These are phyloP conservation scores for Nitzschia putrida DNA, from an alignment of 108 stramenopile genomes.

Conservation along the genomic window DNA sequence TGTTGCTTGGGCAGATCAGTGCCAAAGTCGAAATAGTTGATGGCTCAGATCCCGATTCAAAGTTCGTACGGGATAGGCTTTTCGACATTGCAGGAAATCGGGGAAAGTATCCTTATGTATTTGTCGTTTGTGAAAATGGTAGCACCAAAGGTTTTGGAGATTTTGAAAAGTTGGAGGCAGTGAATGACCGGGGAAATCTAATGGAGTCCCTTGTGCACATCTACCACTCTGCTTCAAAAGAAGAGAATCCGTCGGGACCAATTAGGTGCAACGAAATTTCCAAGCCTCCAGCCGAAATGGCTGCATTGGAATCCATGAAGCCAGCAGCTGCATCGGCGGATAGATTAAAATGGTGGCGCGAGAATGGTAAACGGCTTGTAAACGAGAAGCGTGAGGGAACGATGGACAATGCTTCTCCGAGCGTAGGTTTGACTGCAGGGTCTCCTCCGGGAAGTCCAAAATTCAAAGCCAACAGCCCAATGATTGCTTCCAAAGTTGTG, in stretches of 20 bases:
- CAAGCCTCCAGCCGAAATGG: no score
- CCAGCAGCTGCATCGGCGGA: no score
- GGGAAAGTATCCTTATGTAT: slow-evolving; percentile 78
- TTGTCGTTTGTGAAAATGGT: slow-evolving; percentile 29
- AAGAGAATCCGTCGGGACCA: no score
- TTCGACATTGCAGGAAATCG: slow-evolving; percentile 61
- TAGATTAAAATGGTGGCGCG: slow-evolving; percentile 18
- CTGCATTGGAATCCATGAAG: no score
- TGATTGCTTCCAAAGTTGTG: no score
- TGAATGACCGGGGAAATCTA: slow-evolving; percentile 3
- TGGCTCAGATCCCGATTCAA: slow-evolving; percentile 49
- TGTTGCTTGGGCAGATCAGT: background rate
- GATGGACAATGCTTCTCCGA: no score
- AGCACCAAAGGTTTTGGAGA: background rate
- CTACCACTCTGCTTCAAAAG: no score
- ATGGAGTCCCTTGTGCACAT: background rate
- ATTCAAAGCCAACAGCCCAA: no score
- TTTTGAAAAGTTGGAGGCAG: background rate
- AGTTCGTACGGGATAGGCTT: slow-evolving; percentile 50
- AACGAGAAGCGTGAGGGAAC: background rate
- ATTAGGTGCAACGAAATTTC: no score
- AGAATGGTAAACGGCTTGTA: slow-evolving; percentile 24
- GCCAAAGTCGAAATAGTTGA: slow-evolving; percentile 47
- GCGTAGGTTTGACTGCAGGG: no score
- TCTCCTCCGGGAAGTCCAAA: no score